Base-by-base conservation (phyloP, 176 grass and related monocot genomes). In the Puccinellia tenuiflora region DNA sequence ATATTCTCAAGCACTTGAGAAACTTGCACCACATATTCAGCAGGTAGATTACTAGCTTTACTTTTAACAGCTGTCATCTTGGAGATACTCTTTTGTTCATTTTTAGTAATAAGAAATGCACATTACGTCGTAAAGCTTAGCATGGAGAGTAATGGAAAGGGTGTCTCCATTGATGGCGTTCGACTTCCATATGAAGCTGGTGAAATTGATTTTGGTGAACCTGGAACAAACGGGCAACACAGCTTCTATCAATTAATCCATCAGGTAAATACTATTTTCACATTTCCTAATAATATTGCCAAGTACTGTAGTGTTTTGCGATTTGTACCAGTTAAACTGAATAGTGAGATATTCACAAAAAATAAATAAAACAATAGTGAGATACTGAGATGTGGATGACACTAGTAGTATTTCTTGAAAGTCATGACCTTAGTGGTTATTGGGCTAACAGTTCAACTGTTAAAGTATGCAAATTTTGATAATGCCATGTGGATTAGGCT, bases 81-180 rank as follows among this genome's bases (percentile, higher is more conserved):
- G 76, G 25, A 51, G 39, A 42, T 50, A 63, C 20, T 79, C 17
- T 87, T 86, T 62, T 39, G 20, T 26, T 68, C 29, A 16, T 42
- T 83, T 83, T 84, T 84, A 39, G 37, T 68, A 3, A 2, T 81
- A 55, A 53, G 60, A 75, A 56, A 60, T 88, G 75, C 56, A 24
- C 34, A 37, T 88, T 78, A 67, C 60, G 54, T 86, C 55, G 80
- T 88, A 85, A 83, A 98, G 96, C 68, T 98, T 87, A 99, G 96
- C 85, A 99, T 99, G 96, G 96, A 99, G 88, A 96, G 96, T 92
- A 99, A 99, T 42, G 96, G 96, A 80, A 99, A 99, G 76, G 96
- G 96, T 79, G 91, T 99, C 39, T 96, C 93, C 50, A 96, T 99
- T 81, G 91, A 96, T 84, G 96, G 96, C 18, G 75, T 86, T 80